These are phyloP conservation scores for Candida verbasci DNA, from an alignment of 805 yeast genomes.

Conservation along the genomic window DNA sequence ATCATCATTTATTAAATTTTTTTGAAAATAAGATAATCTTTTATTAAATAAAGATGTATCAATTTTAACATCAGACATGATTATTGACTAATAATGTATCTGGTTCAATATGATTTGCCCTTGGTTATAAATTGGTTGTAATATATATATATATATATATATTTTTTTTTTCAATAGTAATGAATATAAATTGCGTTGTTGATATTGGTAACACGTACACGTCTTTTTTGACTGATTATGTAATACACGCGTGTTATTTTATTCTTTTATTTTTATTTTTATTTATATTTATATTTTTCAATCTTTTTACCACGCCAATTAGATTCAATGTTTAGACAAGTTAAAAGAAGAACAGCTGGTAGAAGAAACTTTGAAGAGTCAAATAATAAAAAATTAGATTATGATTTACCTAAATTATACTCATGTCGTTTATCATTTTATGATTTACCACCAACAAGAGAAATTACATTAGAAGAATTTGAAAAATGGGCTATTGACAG, in stretches of 20 bases:
- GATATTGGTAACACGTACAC: too few relatives aligned
- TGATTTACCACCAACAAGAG: conserved; percentile 70
- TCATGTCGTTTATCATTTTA: conserved; percentile 70
- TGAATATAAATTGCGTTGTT: too few relatives aligned
- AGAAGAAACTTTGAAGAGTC: conserved; percentile 57
- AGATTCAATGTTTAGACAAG: conserved; percentile 73
- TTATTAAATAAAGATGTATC: conserved; percentile 51
- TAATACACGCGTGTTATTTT: conserved; percentile 1
- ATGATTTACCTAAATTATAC: conserved; percentile 29
- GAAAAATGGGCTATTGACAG: conserved; percentile 96
- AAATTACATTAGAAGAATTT: conserved; percentile 87
- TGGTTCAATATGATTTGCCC: too few relatives aligned
- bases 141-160: too few relatives aligned
- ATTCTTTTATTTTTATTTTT: background rate
- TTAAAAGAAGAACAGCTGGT: conserved; percentile 71
- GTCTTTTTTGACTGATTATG: too few relatives aligned
- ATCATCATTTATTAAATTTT: conserved; percentile 20
- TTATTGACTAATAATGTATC: too few relatives aligned
- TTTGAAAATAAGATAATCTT: conserved; percentile 42
- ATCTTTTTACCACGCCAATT: background rate
- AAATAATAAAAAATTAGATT: conserved; percentile 22
- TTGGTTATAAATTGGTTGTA: too few relatives aligned
- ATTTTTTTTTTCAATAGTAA: too few relatives aligned
- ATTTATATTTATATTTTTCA: background rate
- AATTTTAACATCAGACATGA: conserved; percentile 57